Base-by-base conservation (phyloP, 1,284 basidiomycete species). In the Ganoderma multipileum region DNA sequence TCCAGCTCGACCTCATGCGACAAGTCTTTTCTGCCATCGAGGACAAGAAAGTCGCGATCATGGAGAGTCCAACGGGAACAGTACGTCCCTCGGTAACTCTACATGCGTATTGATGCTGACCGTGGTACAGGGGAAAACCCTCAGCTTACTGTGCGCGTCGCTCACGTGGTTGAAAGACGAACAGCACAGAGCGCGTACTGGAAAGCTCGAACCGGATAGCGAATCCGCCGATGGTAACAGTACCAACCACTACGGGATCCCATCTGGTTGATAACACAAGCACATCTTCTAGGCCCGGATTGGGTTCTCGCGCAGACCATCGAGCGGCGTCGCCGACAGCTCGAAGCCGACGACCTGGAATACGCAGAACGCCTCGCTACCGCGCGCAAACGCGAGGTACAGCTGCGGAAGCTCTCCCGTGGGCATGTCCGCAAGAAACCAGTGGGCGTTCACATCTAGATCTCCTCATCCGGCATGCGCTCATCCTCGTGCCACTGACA, bases 1-100 rank as follows among this genome's bases (percentile, higher is more conserved):
- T 98, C 71, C 97, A 99, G 79, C 83, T 89, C 1, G 89, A 95
- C 50, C 87, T 99, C 42, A 99, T 99, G 97, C 87, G 84, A 16
- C 92, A 95, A 69, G 82, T 99, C 4, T 99, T 97, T 78, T 75
- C 85, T 2, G 87, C 92, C 0, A 93, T 98, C 63, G 96, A 98
- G 77, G 74, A 81, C 61, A 85, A 75, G 79, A 92, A 87, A 79
- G 84, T 98, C 11, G 90, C 95, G 2, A 92, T 99, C 58, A 83
- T 95, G 26, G 94, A 96, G 78, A 94, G 92, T 71, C 95, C 94
- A 0, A 96, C 95, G 0, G 95, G 95, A 71, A 96, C 95, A 28
- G 91, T 92, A 16, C n/a, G 68, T 50, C 23, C 0, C 47, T 5
- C 42, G 12, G 0, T 73, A 20, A 42, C 28, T 47, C 14, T 50